Conservation (phyloP, 805 yeast species). For the Jamesozyma spencerorum region DNA sequence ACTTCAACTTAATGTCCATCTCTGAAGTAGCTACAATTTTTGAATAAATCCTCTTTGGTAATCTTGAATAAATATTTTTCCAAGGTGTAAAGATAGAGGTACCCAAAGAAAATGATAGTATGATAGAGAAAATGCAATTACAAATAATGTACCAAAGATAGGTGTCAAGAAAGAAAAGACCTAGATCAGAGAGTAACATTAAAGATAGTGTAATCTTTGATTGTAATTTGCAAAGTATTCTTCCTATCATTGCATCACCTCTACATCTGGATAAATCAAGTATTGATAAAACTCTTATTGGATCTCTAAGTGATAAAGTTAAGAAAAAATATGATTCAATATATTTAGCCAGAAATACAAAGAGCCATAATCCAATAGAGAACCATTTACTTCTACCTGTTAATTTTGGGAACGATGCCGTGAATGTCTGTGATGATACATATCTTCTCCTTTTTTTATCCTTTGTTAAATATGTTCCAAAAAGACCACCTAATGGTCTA, state of each 20-base stretch:
- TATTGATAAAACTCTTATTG: conserved; percentile 56
- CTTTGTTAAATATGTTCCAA: conserved; percentile 35
- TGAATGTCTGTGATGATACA: conserved; percentile 48
- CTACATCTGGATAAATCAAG: conserved; percentile 48
- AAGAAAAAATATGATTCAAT: conserved; percentile 72
- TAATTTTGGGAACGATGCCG: conserved; percentile 48
- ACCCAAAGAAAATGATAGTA: conserved; percentile 63
- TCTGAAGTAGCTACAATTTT: conserved; percentile 50
- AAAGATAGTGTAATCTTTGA: conserved; percentile 46
- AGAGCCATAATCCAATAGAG: conserved; percentile 61
- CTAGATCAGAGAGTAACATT: conserved; percentile 51
- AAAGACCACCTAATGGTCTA: conserved; percentile 51
- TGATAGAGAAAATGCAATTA: conserved; percentile 65
- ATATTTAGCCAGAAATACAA: conserved; percentile 59
- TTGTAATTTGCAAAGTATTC: conserved; percentile 44
- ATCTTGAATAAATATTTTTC: conserved; percentile 66
- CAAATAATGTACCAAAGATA: conserved; percentile 80
- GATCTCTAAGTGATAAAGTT: conserved; percentile 63
- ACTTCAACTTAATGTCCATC: conserved; percentile 38
- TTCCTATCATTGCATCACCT: conserved; percentile 52
- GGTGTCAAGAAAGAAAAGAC: conserved; percentile 69
- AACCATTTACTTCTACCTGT: conserved; percentile 47
- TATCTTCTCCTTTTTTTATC: conserved; percentile 33
- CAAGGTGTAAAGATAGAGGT: conserved; percentile 84
- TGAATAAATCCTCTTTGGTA: conserved; percentile 68